Evolutionary conservation across 495 filamentous ascomycete genomes (phyloP).

Genomic region (Podospora didyma): DNA sequence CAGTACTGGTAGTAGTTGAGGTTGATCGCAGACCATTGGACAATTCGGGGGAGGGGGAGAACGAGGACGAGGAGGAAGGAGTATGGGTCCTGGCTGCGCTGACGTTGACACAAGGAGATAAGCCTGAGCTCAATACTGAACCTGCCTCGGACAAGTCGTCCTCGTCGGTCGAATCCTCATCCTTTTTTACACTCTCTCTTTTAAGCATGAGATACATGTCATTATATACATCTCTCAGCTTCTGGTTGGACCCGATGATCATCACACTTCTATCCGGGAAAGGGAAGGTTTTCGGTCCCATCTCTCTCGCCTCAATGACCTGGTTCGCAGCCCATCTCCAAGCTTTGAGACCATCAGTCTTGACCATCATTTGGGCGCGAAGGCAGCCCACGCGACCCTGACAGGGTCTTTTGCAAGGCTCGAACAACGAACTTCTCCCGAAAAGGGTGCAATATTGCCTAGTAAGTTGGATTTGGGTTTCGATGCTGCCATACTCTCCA

Average conservation of each 20-base stretch:
- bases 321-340: not conserved
- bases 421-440: not conserved
- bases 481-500: too few species aligned
- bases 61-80: too few species aligned
- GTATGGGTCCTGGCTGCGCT: too few species aligned
- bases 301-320: not conserved
- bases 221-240: not conserved
- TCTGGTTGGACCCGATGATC: not conserved
- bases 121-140: too few species aligned
- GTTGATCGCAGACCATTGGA: too few species aligned
- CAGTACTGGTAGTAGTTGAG: too few species aligned
- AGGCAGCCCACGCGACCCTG: not conserved
- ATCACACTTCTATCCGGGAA: not conserved
- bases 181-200: too few species aligned
- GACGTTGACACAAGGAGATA: too few species aligned
- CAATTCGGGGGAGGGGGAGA: too few species aligned
- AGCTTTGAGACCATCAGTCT: not conserved
- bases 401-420: not conserved
- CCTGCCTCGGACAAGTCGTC: too few species aligned
- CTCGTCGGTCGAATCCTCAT: too few species aligned
- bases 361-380: not conserved
- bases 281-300: not conserved
- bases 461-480: not conserved
- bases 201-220: too few species aligned
- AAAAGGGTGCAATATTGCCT: not conserved